Evolutionary conservation across 2,329 filamentous ascomycete genomes (phyloP).

Genomic region (Beauveria asiatica): DNA sequence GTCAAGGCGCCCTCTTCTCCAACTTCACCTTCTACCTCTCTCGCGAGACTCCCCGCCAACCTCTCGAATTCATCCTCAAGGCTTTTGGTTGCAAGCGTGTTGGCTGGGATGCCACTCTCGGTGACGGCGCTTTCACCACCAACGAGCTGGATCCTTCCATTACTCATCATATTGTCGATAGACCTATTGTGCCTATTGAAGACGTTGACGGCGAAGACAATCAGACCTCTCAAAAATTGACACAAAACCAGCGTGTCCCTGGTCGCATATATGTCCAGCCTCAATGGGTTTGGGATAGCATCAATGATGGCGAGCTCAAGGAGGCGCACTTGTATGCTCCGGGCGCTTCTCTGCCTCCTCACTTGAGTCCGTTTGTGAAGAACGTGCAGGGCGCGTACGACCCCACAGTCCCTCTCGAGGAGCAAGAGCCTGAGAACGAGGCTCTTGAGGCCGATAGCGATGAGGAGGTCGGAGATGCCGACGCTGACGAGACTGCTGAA

Average conservation of each 20-base stretch:
- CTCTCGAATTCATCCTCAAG: conserved; percentile 86
- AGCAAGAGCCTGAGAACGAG: conserved; percentile 82
- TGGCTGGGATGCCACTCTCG: conserved; percentile 86
- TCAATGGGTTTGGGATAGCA: conserved; percentile 96
- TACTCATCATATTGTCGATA: conserved; percentile 93
- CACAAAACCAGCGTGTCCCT: conserved; percentile 66
- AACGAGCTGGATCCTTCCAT: conserved; percentile 82
- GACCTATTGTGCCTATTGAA: conserved; percentile 60
- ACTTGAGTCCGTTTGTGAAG: conserved; percentile 94
- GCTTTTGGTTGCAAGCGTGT: conserved; percentile 93
- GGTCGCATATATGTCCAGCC: conserved; percentile 90
- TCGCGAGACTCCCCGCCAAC: conserved; percentile 81
- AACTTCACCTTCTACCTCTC: conserved; percentile 89
- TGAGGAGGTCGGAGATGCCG: conserved; percentile 38
- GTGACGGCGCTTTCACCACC: conserved; percentile 85
- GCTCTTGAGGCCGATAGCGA: conserved; percentile 59
- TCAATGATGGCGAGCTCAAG: conserved; percentile 87
- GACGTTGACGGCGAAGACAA: conserved; percentile 47
- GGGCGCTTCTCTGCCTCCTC: conserved; percentile 81
- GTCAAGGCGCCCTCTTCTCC: conserved; percentile 70
- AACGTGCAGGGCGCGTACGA: conserved; percentile 82
- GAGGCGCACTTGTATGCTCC: conserved; percentile 82
- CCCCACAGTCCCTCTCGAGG: conserved; percentile 73
- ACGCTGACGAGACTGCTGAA: conserved; percentile 27
- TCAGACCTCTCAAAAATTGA: conserved; percentile 52